A percentile compares a stretch with the other conserved stretches of the same genome.
These are phyloP conservation scores for Fusarium anguioides DNA, from an alignment of 2,329 filamentous ascomycete species.

Conservation along the genomic window DNA sequence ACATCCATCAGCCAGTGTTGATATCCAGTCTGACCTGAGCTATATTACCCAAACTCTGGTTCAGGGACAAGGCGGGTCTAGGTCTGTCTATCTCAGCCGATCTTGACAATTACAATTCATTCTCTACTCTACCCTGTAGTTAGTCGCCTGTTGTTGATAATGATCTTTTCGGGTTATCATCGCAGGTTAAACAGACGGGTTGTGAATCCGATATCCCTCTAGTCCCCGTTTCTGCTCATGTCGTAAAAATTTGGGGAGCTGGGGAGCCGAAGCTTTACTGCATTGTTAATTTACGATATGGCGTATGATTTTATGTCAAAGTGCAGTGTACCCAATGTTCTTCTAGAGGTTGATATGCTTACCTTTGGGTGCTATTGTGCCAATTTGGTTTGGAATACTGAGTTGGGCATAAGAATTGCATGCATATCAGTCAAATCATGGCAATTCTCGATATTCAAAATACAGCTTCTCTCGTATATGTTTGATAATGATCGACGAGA, in stretches of 20 bases:
- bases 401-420: background rate
- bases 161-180: slow-evolving; percentile 4
- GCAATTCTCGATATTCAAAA: background rate
- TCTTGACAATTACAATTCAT: slow-evolving; percentile 12
- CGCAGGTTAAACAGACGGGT: background rate
- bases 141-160: background rate
- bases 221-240: background rate
- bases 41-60: slow-evolving; percentile 21
- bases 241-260: too few relatives aligned
- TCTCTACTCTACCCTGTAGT: slow-evolving; percentile 34
- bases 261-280: background rate
- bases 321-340: too few relatives aligned
- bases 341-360: background rate
- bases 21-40: slow-evolving; percentile 16
- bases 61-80: slow-evolving; percentile 31
- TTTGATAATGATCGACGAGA: slow-evolving; percentile 12
- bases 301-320: background rate
- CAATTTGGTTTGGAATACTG: background rate
- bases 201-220: background rate
- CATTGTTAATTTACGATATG: background rate
- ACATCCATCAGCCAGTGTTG: slow-evolving; percentile 6
- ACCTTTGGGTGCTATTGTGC: background rate
- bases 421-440: background rate
- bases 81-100: slow-evolving; percentile 18
- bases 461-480: background rate